Conservation (phyloP, 331 rosid species). For the Telfairia occidentalis region DNA sequence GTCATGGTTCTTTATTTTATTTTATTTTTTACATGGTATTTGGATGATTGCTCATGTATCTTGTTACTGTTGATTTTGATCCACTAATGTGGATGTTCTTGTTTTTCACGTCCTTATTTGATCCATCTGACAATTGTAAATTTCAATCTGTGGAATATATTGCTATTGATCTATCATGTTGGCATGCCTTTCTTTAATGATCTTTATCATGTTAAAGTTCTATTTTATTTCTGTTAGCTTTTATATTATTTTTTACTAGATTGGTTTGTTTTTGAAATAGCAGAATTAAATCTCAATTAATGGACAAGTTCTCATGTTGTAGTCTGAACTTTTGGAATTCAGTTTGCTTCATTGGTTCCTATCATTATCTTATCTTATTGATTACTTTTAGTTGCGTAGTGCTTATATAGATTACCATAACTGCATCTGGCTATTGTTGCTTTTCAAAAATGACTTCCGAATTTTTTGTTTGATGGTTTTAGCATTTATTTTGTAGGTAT, state of each 20-base stretch:
- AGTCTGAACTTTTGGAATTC: neutral
- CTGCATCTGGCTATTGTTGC: neutral
- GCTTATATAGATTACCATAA: neutral
- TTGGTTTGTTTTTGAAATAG: neutral
- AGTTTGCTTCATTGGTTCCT: neutral
- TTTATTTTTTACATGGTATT: neutral
- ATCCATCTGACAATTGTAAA: neutral
- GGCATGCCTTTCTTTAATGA: neutral
- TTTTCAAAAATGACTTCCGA: neutral
- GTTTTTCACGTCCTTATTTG: neutral
- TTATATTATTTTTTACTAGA: neutral
- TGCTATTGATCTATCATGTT: neutral
- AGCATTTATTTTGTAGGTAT: constrained; percentile 51
- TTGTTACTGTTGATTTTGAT: neutral
- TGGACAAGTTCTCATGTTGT: neutral
- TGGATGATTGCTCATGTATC: neutral
- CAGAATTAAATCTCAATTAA: neutral
- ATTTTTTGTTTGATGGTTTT: neutral
- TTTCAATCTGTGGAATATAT: neutral
- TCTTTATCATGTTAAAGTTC: neutral
- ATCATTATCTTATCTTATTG: neutral
- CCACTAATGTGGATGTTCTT: neutral
- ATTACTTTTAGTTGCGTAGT: neutral
- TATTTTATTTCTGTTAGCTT: neutral
- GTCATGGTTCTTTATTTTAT: neutral